Base-by-base conservation (phyloP, 2,329 filamentous ascomycete genomes). In the Aspergillus vadensis region DNA sequence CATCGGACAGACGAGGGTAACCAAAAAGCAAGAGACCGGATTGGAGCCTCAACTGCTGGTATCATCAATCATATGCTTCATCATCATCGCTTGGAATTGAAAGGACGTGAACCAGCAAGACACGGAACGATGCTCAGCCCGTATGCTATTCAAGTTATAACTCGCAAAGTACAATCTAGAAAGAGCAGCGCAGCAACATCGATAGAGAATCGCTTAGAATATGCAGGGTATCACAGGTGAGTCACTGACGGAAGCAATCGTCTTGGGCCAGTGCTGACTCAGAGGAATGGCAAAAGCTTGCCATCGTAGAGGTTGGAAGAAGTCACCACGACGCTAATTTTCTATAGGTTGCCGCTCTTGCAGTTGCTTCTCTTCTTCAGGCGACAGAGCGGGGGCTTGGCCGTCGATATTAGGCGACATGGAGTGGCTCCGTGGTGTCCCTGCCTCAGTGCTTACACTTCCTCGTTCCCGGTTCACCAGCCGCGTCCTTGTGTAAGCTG, bases 401-500 rank as follows among this genome's bases (percentile, higher is more conserved):
- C 38, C 62, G n/a, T 67, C 65, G 17, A 68, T 67, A 7, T 62
- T 62, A 32, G 62, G 60, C 2, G 64, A 67, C 10, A 62, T 55
- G 4, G 60, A 62, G 21, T 44, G 30, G 23, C 59, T 65, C 23
- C 60, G 65, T 14, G 65, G 65, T 25, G 71, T 71, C 21, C 72
- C 69, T 8, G 58, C 61, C 21, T 72, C 72, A 43, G 64, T 63
- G 47, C 69, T 69, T 19, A 72, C 58, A 55, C 69, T 75, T 47
- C 64, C 69, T 61, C 69, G 65, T 8, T 71, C 72, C 27, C 72
- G 67, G 14, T 74, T 63, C 6, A 72, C 65, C 43, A 76, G 65
- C 21, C 72, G 69, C 10, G 70, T 72, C 50, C 65, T 73, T 19
- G 70, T 69, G 51, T 72, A 70, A 1, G 77, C 76, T 1, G 79